Conservation (phyloP, 257 asterid genomes). For the Solanum commersonii region DNA sequence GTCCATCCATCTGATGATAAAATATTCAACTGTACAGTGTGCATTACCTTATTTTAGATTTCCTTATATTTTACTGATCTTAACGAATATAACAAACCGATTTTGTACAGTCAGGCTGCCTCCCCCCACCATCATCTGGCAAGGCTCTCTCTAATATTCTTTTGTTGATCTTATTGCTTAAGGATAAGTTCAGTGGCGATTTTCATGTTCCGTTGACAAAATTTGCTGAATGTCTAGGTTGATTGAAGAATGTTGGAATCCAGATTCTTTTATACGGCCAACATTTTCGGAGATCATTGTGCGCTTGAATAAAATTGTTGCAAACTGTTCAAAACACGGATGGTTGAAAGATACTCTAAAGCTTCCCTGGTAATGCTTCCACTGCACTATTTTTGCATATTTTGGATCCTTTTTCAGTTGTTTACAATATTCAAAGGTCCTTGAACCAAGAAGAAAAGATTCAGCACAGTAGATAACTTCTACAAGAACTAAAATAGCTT, state of each 20-base stretch:
- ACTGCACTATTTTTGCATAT: neutral
- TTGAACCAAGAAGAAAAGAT: neutral
- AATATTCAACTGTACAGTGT: neutral
- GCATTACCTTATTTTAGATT: neutral
- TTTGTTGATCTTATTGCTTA: neutral
- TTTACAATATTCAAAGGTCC: neutral
- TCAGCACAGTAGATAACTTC: neutral
- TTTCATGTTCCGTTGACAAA: neutral
- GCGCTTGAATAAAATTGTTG: slow-evolving; percentile 59
- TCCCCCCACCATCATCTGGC: neutral
- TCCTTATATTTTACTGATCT: neutral
- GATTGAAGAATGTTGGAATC: slow-evolving; percentile 93
- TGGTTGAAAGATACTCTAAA: slow-evolving; percentile 99
- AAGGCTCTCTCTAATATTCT: neutral
- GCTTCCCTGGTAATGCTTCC: slow-evolving; percentile 68
- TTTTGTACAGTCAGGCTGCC: neutral
- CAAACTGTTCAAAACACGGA: slow-evolving; percentile 70
- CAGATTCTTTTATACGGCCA: slow-evolving; percentile 47
- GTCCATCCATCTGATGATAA: neutral
- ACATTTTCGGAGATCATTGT: slow-evolving; percentile 60
- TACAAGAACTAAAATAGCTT: neutral
- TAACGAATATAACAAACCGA: neutral
- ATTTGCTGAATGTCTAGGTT: slow-evolving; percentile 35
- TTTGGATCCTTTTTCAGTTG: neutral
- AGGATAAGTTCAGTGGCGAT: neutral